These are phyloP conservation scores for Aspergillus quadrilineatus DNA, from an alignment of 2,329 filamentous ascomycete species.

Conservation along the genomic window DNA sequence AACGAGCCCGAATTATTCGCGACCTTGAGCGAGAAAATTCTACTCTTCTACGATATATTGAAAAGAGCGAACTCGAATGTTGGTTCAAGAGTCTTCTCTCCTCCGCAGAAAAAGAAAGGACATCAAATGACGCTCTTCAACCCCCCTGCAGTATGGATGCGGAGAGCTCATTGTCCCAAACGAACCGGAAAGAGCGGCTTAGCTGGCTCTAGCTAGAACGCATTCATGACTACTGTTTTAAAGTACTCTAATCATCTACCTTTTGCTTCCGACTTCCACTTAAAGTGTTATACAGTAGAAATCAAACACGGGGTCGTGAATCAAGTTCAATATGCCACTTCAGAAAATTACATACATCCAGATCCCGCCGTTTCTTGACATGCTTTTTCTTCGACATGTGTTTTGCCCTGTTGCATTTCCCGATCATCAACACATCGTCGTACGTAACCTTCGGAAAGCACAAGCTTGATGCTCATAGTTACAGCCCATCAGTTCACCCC, in stretches of 20 bases:
- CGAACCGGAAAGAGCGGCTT: constrained; percentile 13
- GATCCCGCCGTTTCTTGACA: background rate
- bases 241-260: background rate
- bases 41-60: constrained; percentile 62
- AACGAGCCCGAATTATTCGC: constrained; percentile 65
- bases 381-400: background rate
- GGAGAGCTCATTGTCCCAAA: background rate
- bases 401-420: too few species aligned
- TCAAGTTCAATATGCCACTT: too few species aligned
- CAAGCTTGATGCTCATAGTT: background rate
- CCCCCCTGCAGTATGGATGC: background rate
- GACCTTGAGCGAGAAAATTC: constrained; percentile 74
- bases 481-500: background rate
- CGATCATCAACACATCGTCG: too few species aligned
- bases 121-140: constrained; percentile 1
- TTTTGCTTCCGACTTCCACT: background rate
- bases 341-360: background rate
- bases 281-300: too few species aligned
- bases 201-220: constrained; percentile 19
- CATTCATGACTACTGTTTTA: background rate
- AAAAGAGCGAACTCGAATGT: constrained; percentile 66
- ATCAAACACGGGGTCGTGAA: too few species aligned
- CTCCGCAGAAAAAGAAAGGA: constrained; percentile 19
- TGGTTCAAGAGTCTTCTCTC: constrained; percentile 56
- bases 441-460: background rate